Evolutionary conservation across 1,139 yeast genomes (phyloP).

Genomic region (Zygosaccharomyces pseudobailii): DNA sequence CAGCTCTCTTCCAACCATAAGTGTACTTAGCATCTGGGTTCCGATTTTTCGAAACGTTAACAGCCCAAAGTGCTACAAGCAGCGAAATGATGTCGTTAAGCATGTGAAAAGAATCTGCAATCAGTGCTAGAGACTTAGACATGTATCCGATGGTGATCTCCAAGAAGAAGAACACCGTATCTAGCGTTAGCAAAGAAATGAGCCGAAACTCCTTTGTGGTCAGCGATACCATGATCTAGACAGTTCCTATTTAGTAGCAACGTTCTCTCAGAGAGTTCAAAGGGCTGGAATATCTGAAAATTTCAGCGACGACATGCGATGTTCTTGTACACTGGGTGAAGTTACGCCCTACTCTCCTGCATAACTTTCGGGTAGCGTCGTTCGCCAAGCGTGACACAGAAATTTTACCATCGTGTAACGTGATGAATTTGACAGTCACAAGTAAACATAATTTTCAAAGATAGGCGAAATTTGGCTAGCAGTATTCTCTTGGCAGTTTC

Average conservation of each 20-base stretch:
- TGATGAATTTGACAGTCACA: no score
- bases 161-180: constrained; percentile 75
- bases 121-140: constrained; percentile 85
- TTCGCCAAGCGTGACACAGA: background rate
- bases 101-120: constrained; percentile 98
- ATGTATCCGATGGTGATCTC: constrained; percentile 84
- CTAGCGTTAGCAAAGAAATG: constrained; percentile 64
- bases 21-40: constrained; percentile 86
- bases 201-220: constrained; percentile 67
- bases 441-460: no score
- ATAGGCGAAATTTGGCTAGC: no score
- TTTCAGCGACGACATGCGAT: background rate
- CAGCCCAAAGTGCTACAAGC: constrained; percentile 94
- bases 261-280: background rate
- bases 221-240: constrained; percentile 12
- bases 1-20: constrained; percentile 96
- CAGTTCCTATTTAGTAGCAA: background rate
- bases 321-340: background rate
- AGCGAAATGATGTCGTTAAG: constrained; percentile 88
- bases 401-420: no score
- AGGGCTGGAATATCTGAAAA: background rate
- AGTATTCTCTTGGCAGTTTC: no score
- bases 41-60: constrained; percentile 74
- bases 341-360: background rate
- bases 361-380: background rate